These are phyloP conservation scores for Fusarium verrucosum DNA, from an alignment of 2,329 filamentous ascomycete genomes.

Conservation along the genomic window DNA sequence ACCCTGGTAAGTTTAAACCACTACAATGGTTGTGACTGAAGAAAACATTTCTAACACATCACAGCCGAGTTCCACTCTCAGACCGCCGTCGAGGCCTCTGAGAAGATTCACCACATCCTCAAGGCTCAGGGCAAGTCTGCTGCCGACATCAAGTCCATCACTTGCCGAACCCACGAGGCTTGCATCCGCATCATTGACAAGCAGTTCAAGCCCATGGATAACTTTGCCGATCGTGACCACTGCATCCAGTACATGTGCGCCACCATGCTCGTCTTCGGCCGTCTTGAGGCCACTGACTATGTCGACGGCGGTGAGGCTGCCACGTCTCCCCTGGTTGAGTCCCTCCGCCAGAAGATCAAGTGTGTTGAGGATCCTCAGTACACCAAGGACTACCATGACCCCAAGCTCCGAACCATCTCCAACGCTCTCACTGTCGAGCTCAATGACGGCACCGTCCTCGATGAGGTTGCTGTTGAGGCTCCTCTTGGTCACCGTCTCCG, in stretches of 20 bases:
- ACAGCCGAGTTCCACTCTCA: slow-evolving; percentile 95
- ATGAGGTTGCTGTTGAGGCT: slow-evolving; percentile 92
- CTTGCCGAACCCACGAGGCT: slow-evolving; percentile 96
- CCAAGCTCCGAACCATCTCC: slow-evolving; percentile 91
- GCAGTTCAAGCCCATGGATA: slow-evolving; percentile 99
- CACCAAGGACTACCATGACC: slow-evolving; percentile 95
- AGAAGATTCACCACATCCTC: slow-evolving; percentile 86
- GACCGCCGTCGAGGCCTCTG: slow-evolving; percentile 93
- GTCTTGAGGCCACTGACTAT: slow-evolving; percentile 93
- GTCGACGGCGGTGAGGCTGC: slow-evolving; percentile 91
- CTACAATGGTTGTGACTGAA: neutral
- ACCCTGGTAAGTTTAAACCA: slow-evolving; percentile 73
- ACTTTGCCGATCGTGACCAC: slow-evolving; percentile 99
- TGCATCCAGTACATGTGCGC: slow-evolving; percentile 99
- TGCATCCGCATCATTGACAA: slow-evolving; percentile 99
- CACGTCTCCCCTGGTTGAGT: slow-evolving; percentile 87
- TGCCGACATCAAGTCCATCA: slow-evolving; percentile 90
- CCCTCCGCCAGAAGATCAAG: slow-evolving; percentile 89
- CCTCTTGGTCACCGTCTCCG: slow-evolving; percentile 91
- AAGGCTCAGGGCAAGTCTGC: slow-evolving; percentile 87
- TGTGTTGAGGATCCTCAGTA: slow-evolving; percentile 97
- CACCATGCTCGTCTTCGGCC: slow-evolving; percentile 94
- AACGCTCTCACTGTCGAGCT: slow-evolving; percentile 95
- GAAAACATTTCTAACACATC: slow-evolving; percentile 21
- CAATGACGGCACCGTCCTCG: slow-evolving; percentile 90